Base-by-base conservation (phyloP, 768 basidiomycete genomes). In the Tulasnella sp. region DNA sequence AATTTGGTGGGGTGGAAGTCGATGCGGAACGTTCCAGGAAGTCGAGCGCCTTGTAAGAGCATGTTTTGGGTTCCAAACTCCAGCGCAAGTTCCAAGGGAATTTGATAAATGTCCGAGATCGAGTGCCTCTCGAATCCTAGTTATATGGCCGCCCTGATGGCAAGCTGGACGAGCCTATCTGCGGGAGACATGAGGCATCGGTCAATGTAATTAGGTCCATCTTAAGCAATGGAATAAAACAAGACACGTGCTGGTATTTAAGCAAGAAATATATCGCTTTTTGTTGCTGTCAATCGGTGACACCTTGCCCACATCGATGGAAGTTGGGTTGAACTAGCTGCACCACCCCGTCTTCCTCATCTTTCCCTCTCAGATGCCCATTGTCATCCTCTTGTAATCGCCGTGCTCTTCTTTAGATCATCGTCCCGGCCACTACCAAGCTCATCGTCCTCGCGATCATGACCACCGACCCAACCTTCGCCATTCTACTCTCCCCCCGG, bases 321-420 rank as follows among this genome's bases (percentile, higher is more conserved):
- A 79, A 1, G 73, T 70, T 0, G 78, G 76, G 0, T 70, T 71
- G 66, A 82, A 81, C 32, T 72, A 68, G 24, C 76, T 74, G 64
- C 88, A 90, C 85, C 88, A 88, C 5, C 86, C 69, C 63, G 81
- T 70, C 60, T 79, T 69, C 58, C 81, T 71, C 51, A 75, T 70
- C 69, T 80, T 78, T 10, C 24, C 30, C 47, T 58, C 56, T 44
- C 56, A 58, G 17, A 58, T 13, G 9, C 56, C 56, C 56, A 58
- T 49, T 27, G 45, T 49, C 21, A 38, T 38, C 34, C 34, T 38
- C n/a, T 34, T 32, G 17, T 7, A 17, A 19, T 27, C 43, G 45
- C 45, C 43, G 29, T 58, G 23, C n/a, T 48, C 47, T 3, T 34
- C 47, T n/a, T 21, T 21, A 30, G 45, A 51, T 58, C 43, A 23